Evolutionary conservation across 768 basidiomycete species (phyloP).

Genomic region (Phaeotremella fagi): DNA sequence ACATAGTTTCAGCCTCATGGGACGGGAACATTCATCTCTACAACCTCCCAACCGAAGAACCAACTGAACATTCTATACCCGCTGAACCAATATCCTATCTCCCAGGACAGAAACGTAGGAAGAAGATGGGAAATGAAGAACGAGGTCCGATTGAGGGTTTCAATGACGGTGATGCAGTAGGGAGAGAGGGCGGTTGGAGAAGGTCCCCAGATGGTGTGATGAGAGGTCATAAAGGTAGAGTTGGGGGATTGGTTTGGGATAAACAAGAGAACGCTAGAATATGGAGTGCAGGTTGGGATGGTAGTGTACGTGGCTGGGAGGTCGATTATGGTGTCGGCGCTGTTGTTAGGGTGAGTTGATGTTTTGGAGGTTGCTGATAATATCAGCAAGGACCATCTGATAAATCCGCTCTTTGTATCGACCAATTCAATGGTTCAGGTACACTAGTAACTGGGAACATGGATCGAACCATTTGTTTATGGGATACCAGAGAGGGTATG

Average conservation of each 20-base stretch:
- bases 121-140: slow-evolving; percentile 62
- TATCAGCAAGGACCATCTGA: slow-evolving; percentile 49
- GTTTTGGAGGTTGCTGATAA: background rate
- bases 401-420: slow-evolving; percentile 49
- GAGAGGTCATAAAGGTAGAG: slow-evolving; percentile 74
- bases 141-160: slow-evolving; percentile 26
- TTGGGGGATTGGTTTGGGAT: slow-evolving; percentile 67
- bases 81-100: slow-evolving; percentile 49
- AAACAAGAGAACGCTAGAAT: slow-evolving; percentile 39
- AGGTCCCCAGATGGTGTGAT: slow-evolving; percentile 66
- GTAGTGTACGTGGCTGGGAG: slow-evolving; percentile 85
- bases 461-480: slow-evolving; percentile 51
- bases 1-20: slow-evolving; percentile 80
- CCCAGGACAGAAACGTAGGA: slow-evolving; percentile 57
- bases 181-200: slow-evolving; percentile 41
- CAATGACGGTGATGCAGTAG: slow-evolving; percentile 28
- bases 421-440: slow-evolving; percentile 44
- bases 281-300: slow-evolving; percentile 76
- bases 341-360: slow-evolving; percentile 45
- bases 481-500: slow-evolving; percentile 50
- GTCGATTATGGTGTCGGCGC: slow-evolving; percentile 58
- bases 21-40: slow-evolving; percentile 77
- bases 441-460: slow-evolving; percentile 50
- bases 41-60: slow-evolving; percentile 50
- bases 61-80: slow-evolving; percentile 61